Evolutionary conservation across 257 asterid genomes (phyloP).

Genomic region (Gentiana macrophylla): DNA sequence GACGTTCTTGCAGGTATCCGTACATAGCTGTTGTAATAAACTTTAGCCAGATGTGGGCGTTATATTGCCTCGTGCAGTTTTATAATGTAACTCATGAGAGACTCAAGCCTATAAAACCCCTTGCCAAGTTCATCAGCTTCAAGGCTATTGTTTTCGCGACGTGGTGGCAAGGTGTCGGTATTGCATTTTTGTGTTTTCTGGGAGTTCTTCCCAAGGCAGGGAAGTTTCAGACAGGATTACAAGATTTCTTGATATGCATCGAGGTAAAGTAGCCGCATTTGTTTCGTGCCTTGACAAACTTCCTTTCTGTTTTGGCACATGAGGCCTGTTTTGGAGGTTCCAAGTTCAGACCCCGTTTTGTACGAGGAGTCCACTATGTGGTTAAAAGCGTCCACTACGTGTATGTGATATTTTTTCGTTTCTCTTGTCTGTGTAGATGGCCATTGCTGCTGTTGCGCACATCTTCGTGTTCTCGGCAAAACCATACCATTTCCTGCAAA

Average conservation of each 20-base stretch:
- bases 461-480: slow-evolving; percentile 75
- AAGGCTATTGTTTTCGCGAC: slow-evolving; percentile 96
- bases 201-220: slow-evolving; percentile 53
- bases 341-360: too few species aligned
- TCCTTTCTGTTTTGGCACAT: too few species aligned
- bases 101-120: slow-evolving; percentile 76
- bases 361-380: too few species aligned
- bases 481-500: slow-evolving; percentile 53
- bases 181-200: slow-evolving; percentile 52
- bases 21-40: slow-evolving; percentile 64
- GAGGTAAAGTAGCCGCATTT: slow-evolving; percentile 36
- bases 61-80: slow-evolving; percentile 80
- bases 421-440: slow-evolving; percentile 49
- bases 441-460: slow-evolving; percentile 90
- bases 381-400: too few species aligned
- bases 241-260: slow-evolving; percentile 74
- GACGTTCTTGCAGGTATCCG: slow-evolving; percentile 58
- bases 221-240: slow-evolving; percentile 59
- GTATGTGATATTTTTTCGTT: too few species aligned
- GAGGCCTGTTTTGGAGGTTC: too few species aligned
- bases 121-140: slow-evolving; percentile 91
- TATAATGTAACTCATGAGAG: slow-evolving; percentile 69
- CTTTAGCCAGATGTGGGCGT: slow-evolving; percentile 98
- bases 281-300: background rate
- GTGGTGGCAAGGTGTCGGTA: slow-evolving; percentile 99